phyloP scores from a whole-genome alignment of 345 rosid species.

The Eucalyptus dawsonii region DNA sequence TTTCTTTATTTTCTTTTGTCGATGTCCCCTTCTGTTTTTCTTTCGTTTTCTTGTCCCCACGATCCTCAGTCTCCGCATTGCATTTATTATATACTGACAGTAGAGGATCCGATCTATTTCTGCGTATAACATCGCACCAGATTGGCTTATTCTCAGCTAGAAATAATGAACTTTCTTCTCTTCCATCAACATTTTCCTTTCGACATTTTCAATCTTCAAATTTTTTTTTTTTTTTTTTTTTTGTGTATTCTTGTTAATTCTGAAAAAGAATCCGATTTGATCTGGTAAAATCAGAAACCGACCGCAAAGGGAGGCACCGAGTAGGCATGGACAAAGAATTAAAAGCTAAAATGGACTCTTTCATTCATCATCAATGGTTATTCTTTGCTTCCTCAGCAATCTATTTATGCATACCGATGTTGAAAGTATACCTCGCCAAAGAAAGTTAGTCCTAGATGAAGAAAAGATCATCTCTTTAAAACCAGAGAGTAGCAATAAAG shows the following conservation, averaged over 20 bases:
- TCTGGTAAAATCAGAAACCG: not conserved
- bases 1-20: not conserved
- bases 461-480: not conserved
- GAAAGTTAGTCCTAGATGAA: not conserved
- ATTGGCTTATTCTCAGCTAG: not conserved
- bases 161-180: not conserved
- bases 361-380: fast-evolving
- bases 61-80: not conserved
- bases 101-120: not conserved
- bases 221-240: too few species aligned
- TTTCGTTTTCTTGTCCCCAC: not conserved
- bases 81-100: not conserved
- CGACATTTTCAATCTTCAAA: not conserved
- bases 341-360: not conserved
- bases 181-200: not conserved
- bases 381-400: not conserved
- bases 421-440: not conserved
- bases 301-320: fast-evolving
- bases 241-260: not conserved
- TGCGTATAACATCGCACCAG: not conserved
- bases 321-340: not conserved
- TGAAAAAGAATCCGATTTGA: not conserved
- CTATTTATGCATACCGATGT: not conserved
- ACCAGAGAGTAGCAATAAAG: not conserved
- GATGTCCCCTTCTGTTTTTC: not conserved